A percentile compares a stretch with the other conserved stretches of the same genome.
phyloP scores from a whole-genome alignment of 768 basidiomycete genomes.

The Kwoniella bestiolae region DNA sequence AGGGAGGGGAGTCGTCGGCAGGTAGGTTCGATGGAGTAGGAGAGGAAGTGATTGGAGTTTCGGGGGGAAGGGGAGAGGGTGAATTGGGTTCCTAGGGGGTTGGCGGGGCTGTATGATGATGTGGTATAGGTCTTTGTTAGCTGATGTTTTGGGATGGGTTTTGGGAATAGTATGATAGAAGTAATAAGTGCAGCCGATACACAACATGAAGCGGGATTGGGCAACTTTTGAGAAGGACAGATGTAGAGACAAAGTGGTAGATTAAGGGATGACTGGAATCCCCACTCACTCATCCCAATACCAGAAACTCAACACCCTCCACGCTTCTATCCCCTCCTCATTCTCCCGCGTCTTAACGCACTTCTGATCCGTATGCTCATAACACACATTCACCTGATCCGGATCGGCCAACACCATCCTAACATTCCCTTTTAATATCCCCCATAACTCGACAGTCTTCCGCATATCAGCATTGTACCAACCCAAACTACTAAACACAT shows the following conservation, averaged over 20 bases:
- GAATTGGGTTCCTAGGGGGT: constrained; percentile 44
- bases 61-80: constrained; percentile 46
- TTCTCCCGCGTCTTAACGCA: constrained; percentile 37
- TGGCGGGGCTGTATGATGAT: constrained; percentile 26
- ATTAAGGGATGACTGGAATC: neutral
- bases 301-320: constrained; percentile 46
- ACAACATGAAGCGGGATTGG: too few species aligned
- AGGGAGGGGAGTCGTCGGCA: constrained; percentile 36
- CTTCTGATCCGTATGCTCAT: constrained; percentile 19
- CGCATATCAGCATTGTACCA: constrained; percentile 50
- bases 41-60: constrained; percentile 42
- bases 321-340: constrained; percentile 39
- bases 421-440: constrained; percentile 33
- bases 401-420: constrained; percentile 46
- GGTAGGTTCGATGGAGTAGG: constrained; percentile 49
- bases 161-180: too few species aligned
- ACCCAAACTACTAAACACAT: constrained; percentile 45
- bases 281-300: constrained; percentile 53
- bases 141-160: too few species aligned
- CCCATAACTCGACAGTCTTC: constrained; percentile 41
- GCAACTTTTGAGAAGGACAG: too few species aligned
- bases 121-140: too few species aligned
- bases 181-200: too few species aligned
- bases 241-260: too few species aligned
- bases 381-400: constrained; percentile 41